Evolutionary conservation across 2,329 filamentous ascomycete genomes (phyloP), one percentile per base, ranked within the genome.

Genomic region (Seiridium cupressi): DNA sequence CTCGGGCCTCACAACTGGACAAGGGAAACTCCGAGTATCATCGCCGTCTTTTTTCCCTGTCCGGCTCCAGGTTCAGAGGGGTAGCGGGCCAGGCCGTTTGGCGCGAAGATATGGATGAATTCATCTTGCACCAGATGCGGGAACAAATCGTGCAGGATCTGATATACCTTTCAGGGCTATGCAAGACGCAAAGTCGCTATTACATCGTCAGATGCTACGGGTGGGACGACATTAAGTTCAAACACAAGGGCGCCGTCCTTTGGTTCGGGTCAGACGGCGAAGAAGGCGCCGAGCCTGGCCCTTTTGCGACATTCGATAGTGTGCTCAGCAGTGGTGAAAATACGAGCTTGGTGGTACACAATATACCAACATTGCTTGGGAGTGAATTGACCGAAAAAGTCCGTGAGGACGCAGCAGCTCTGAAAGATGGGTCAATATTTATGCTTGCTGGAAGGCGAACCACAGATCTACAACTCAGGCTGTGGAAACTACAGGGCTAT

Each of bases 401-500:
- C 18, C 73, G 66, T 51, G 38, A 68, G 1, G 69, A 74, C 34
- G 70, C 76, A 1, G 44, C 60, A 1, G 60, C 74, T 31, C 75
- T 81, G 31, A 66, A 64, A 3, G 69, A 77, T 0, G 74, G 74
- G 2, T 74, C 70, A 7, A 70, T 81, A 26, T 75, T 79, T 57
- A 72, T 85, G 61, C 65, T 85, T 58, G 74, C 72, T 62, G 74
- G 72, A 65, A 73, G 66, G 62, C 72, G 74, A 44, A 81, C 79
- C 6, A 68, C 76, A 31, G 69, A 75, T 11, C 54, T 85, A 51
- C 82, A 85, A 69, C 60, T 79, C 58, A 74, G 79, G 57, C 73
- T 88, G 6, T 88, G 85, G 85, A 82, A 80, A 62, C 68, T 89
- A 7, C 82, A 88, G 62, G 84, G 84, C 1, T 88, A 84, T 65